Evolutionary conservation across 2,329 filamentous ascomycete species (phyloP).

Genomic region (Penicillium frequentans): DNA sequence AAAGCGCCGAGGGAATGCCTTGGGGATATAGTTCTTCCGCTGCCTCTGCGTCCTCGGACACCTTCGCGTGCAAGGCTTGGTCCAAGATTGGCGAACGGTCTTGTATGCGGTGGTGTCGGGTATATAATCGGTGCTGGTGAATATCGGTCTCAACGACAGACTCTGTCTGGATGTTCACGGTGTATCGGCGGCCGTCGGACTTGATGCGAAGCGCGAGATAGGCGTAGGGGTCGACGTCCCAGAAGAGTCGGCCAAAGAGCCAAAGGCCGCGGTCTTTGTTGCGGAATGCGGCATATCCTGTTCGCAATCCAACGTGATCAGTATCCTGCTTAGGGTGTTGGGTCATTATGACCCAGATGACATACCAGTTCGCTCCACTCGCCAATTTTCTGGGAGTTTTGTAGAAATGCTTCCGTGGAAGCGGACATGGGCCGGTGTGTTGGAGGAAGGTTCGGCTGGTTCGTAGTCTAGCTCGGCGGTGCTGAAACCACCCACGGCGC

Average conservation of each 20-base stretch:
- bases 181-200: constrained; percentile 87
- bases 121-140: constrained; percentile 84
- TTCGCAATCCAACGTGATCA: constrained; percentile 29
- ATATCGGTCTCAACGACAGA: constrained; percentile 91
- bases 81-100: constrained; percentile 13
- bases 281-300: constrained; percentile 87
- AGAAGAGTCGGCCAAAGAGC: constrained; percentile 80
- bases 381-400: constrained; percentile 68
- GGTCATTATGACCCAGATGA: not conserved
- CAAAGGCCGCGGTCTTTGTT: constrained; percentile 75
- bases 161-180: constrained; percentile 94
- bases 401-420: constrained; percentile 91
- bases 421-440: constrained; percentile 64
- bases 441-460: constrained; percentile 43
- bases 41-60: constrained; percentile 22
- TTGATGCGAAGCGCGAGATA: constrained; percentile 87
- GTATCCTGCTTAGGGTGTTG: not conserved
- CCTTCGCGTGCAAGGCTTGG: constrained; percentile 14
- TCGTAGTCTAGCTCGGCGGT: constrained; percentile 69
- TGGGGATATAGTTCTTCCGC: constrained; percentile 25
- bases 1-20: constrained; percentile 37
- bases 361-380: constrained; percentile 43
- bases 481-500: constrained; percentile 83
- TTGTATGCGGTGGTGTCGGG: constrained; percentile 41
- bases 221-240: constrained; percentile 86